Evolutionary conservation across 1,284 basidiomycete species (phyloP), one percentile per base, ranked within the genome.

Genomic region (Phlebopus sp.): DNA sequence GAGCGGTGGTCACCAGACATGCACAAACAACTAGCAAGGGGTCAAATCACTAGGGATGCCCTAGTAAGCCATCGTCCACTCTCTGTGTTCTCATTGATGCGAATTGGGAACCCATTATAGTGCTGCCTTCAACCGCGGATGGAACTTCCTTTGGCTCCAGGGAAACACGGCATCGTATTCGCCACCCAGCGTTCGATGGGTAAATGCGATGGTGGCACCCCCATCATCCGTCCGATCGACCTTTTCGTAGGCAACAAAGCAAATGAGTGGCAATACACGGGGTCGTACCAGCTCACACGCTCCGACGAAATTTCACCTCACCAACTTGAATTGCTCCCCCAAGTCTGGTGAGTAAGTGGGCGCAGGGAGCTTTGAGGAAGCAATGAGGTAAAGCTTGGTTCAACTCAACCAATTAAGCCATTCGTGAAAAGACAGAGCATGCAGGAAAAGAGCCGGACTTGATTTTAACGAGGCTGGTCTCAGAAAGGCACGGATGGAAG

Each of bases 161-260:
- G 50, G 32, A 25, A 40, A 18, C 50, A 51, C 18, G 49, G 50
- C 10, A 30, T 51, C 15, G 50, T 38, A 2, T 43, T 51, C 30
- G 32, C 41, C 29, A 19, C 0, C 3, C 9, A 27, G 10, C 17
- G n/a, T 14, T 39, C 18, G 19, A 43, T 50, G 11, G 15, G n/a
- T 1, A 29, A 29, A 29, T 29, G 4, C 27, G 27, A 29, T 11
- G 27, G 9, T 11, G 27, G 8, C 27, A 29, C 27, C 9, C 27
- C 27, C 7, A 11, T 29, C 27, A 29, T 8, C 25, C 7, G 27
- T 29, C 27, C 27, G 2, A 29, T 29, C 10, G 21, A 23, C 27
- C 2, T 29, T 8, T 8, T 29, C 27, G 8, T 29, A 8, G 27
- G 27, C 7, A 29, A 29, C 10, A 29, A 11, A 11, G 27, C 27